phyloP scores from a whole-genome alignment of 495 filamentous ascomycete genomes.

The Hyaloscypha finlandica region DNA sequence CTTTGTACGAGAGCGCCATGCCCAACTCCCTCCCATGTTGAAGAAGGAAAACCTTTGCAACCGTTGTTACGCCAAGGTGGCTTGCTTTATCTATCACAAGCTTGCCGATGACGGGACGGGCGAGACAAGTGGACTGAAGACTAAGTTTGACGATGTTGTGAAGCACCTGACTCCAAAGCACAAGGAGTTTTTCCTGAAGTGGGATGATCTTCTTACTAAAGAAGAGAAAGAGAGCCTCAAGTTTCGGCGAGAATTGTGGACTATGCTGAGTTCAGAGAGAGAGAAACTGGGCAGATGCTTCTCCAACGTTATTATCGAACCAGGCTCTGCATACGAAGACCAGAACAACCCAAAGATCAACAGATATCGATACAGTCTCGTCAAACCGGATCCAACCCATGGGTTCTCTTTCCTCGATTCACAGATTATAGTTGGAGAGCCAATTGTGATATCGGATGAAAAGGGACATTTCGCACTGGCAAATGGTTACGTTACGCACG shows the following conservation, averaged over 20 bases:
- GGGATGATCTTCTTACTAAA: slow-evolving; percentile 90
- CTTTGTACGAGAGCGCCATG: slow-evolving; percentile 75
- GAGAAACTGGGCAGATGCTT: slow-evolving; percentile 79
- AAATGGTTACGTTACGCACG: slow-evolving; percentile 82
- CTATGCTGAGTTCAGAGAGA: slow-evolving; percentile 84
- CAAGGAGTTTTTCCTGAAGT: slow-evolving; percentile 85
- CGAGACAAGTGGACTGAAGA: slow-evolving; percentile 73
- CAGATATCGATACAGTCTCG: slow-evolving; percentile 79
- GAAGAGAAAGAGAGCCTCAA: slow-evolving; percentile 88
- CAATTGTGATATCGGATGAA: slow-evolving; percentile 95
- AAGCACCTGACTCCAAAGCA: slow-evolving; percentile 71
- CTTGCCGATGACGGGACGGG: slow-evolving; percentile 82
- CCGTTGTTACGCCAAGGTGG: slow-evolving; percentile 81
- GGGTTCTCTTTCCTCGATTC: slow-evolving; percentile 86
- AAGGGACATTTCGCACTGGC: slow-evolving; percentile 91
- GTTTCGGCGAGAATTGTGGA: slow-evolving; percentile 89
- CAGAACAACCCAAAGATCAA: slow-evolving; percentile 77
- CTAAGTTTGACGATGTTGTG: slow-evolving; percentile 75
- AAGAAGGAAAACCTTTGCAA: slow-evolving; percentile 73
- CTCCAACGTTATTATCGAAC: slow-evolving; percentile 69
- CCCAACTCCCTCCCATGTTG: slow-evolving; percentile 80
- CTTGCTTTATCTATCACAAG: slow-evolving; percentile 94
- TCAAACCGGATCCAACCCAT: slow-evolving; percentile 59
- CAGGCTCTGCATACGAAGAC: slow-evolving; percentile 70
- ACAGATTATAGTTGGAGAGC: slow-evolving; percentile 85